phyloP scores from a whole-genome alignment of 192 early-diverging fungal species.

The Coemansia sp. region DNA sequence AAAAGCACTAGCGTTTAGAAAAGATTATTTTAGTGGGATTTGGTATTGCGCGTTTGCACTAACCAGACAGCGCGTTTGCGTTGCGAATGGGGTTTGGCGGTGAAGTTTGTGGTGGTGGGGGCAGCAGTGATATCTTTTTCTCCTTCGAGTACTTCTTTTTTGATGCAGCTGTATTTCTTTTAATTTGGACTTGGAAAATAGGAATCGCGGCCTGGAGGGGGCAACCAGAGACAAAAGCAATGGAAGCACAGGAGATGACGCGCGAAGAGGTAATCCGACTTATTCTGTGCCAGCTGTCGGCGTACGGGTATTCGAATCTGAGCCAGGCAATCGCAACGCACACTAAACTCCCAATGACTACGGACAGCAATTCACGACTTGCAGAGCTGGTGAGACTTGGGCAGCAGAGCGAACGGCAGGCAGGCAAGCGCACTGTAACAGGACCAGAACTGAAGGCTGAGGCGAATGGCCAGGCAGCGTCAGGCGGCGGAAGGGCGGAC shows the following conservation, averaged over 20 bases:
- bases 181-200: neutral
- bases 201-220: slow-evolving; percentile 13
- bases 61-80: too few relatives aligned
- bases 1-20: too few relatives aligned
- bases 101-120: too few relatives aligned
- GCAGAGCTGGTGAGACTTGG: slow-evolving; percentile 64
- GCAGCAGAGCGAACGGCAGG: slow-evolving; percentile 56
- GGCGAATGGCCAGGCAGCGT: neutral
- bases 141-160: too few relatives aligned
- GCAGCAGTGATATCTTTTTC: too few relatives aligned
- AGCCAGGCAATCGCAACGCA: slow-evolving; percentile 63
- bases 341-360: slow-evolving; percentile 62
- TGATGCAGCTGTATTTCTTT: too few relatives aligned
- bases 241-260: neutral
- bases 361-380: slow-evolving; percentile 61
- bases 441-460: slow-evolving; percentile 15
- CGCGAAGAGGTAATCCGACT: slow-evolving; percentile 43
- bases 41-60: too few relatives aligned
- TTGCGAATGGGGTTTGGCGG: too few relatives aligned
- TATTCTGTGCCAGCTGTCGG: slow-evolving; percentile 53
- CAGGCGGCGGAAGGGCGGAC: neutral
- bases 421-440: slow-evolving; percentile 14
- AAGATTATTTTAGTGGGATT: too few relatives aligned
- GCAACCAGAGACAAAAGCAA: neutral
- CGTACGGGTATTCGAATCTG: slow-evolving; percentile 57